phyloP scores from a whole-genome alignment of 2,329 filamentous ascomycete genomes.

The Penicillium freii region DNA sequence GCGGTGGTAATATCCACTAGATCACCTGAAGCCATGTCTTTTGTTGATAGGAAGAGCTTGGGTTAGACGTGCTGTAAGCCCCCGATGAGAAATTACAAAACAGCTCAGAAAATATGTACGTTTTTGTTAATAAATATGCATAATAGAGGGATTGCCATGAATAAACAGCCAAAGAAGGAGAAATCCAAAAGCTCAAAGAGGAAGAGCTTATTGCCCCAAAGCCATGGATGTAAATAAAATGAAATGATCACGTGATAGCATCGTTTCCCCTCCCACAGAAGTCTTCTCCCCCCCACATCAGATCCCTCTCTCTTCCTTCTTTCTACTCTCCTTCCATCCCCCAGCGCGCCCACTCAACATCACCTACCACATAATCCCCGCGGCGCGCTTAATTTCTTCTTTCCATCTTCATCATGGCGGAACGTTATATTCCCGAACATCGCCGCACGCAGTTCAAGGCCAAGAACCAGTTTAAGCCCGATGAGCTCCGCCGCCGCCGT shows the following conservation, averaged over 20 bases:
- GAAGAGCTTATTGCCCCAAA: background rate
- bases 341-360: conserved; percentile 20
- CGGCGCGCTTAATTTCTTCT: conserved; percentile 32
- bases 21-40: conserved; percentile 24
- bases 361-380: conserved; percentile 13
- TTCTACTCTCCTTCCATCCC: conserved; percentile 18
- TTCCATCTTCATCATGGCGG: conserved; percentile 69
- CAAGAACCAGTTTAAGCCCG: conserved; percentile 98
- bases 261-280: conserved; percentile 25
- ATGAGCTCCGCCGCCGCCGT: conserved; percentile 95
- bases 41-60: conserved; percentile 1
- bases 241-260: conserved; percentile 20
- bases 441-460: conserved; percentile 99
- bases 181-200: background rate
- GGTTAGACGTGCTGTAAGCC: background rate
- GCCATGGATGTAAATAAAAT: conserved; percentile 12
- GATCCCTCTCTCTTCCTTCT: conserved; percentile 23
- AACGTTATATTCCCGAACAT: conserved; percentile 99
- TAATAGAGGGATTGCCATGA: background rate
- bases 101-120: background rate
- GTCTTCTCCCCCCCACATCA: conserved; percentile 15
- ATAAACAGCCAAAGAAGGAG: background rate
- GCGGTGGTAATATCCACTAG: conserved; percentile 51
- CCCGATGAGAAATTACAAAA: background rate
- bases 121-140: background rate